Percentiles rank a stretch among this genome's conserved stretches.
Conservation (phyloP, 2,329 filamentous ascomycete species). For the Fusarium camptoceras region DNA sequence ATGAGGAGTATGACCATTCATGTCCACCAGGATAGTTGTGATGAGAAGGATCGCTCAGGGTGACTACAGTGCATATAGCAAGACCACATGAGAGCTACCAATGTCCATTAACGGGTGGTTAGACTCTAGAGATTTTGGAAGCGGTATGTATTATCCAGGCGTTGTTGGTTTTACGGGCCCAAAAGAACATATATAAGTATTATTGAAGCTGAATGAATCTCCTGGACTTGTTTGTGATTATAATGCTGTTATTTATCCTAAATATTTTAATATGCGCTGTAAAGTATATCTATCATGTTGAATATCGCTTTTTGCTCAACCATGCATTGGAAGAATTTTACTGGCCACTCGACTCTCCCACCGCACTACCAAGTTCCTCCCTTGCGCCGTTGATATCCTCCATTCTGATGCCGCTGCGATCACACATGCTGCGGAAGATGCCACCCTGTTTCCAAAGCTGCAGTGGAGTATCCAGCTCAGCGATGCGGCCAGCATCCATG, state of each 20-base stretch:
- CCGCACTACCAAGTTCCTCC: conserved; percentile 48
- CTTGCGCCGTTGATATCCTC: conserved; percentile 65
- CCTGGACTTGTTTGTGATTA: not conserved
- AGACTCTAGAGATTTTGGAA: conserved; percentile 33
- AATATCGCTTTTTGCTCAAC: not conserved
- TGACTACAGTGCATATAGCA: not conserved
- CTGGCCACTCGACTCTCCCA: conserved; percentile 21
- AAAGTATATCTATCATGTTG: not conserved
- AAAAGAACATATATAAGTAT: conserved; percentile 16
- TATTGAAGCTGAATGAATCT: not conserved
- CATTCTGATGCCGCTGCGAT: conserved; percentile 78
- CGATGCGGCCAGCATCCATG: conserved; percentile 90
- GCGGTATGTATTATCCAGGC: conserved; percentile 26
- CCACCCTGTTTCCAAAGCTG: conserved; percentile 78
- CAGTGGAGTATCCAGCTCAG: conserved; percentile 83
- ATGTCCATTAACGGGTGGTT: conserved; percentile 21
- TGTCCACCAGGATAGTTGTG: conserved; percentile 2
- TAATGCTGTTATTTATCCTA: not conserved
- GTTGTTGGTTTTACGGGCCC: conserved; percentile 23
- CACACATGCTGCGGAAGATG: conserved; percentile 92
- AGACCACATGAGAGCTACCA: not conserved
- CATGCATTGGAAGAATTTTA: not conserved
- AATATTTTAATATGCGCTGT: not conserved
- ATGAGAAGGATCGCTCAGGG: not conserved
- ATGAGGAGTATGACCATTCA: not conserved